A percentile compares a stretch with the other conserved stretches of the same genome.
Conservation (phyloP, 768 basidiomycete species). For the Lactarius pseudohatsudake region DNA sequence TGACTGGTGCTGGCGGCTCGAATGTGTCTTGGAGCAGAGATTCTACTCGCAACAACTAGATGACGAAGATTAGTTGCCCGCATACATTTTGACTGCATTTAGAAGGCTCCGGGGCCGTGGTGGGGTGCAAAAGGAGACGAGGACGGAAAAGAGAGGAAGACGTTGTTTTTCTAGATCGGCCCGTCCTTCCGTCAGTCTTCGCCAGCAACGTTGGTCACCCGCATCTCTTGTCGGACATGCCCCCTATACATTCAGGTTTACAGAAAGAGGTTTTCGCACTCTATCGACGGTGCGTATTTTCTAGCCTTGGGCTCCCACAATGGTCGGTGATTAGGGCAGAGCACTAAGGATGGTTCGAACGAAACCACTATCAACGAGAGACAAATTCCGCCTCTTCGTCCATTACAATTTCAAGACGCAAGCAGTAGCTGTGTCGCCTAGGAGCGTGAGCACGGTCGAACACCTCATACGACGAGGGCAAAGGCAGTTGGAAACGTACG, state of each 20-base stretch:
- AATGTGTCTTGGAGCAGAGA: neutral
- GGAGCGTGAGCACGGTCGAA: slow-evolving; percentile 69
- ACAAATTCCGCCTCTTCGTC: slow-evolving; percentile 66
- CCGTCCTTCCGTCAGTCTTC: neutral
- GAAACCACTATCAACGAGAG: slow-evolving; percentile 59
- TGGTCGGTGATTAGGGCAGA: slow-evolving; percentile 39
- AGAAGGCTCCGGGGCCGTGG: neutral
- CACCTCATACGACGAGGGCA: slow-evolving; percentile 70
- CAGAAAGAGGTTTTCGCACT: slow-evolving; percentile 53
- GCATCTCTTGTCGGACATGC: slow-evolving; percentile 31
- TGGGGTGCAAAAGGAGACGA: neutral
- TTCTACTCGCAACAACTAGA: neutral
- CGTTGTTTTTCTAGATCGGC: neutral
- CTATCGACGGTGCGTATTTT: slow-evolving; percentile 50
- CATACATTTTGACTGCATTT: slow-evolving; percentile 8
- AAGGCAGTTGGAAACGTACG: slow-evolving; percentile 69
- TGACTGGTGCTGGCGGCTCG: slow-evolving; percentile 22
- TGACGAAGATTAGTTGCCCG: neutral
- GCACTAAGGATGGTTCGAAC: slow-evolving; percentile 72
- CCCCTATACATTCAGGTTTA: slow-evolving; percentile 44
- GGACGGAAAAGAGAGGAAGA: neutral
- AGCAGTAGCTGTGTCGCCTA: slow-evolving; percentile 57
- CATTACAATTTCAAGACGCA: slow-evolving; percentile 70
- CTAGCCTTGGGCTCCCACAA: neutral
- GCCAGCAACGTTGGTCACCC: too few species aligned